Base-by-base conservation (phyloP, 495 filamentous ascomycete species). In the Trichoderma virens region DNA sequence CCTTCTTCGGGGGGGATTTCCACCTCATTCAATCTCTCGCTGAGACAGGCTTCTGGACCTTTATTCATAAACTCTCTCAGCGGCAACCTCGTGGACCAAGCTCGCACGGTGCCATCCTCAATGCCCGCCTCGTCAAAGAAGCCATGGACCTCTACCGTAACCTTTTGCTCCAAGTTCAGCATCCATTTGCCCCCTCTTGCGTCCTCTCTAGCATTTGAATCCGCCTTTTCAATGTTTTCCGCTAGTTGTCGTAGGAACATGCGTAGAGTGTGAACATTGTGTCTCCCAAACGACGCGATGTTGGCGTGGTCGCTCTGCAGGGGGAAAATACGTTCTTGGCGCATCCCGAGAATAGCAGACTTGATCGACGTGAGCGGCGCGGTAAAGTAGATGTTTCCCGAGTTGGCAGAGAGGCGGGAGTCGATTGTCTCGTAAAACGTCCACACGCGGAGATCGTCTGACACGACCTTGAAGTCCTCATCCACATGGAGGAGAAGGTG, bases 381-480 rank as follows among this genome's bases (percentile, higher is more conserved):
- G 43, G 80, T 80, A 64, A 79, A 78, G 65, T 78, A 75, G 11
- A 80, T 74, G 39, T 78, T 75, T 16, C 56, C 66, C 20, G 59
- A 27, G 35, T 68, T 28, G 23, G 84, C 77, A 5, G 79, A 79
- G 41, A 89, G 72, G 8, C 77, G 75, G 0, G 86, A 86, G 66
- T 90, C 87, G 3, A 81, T 70, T 0, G 83, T 88, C 69, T 89
- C 86, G 38, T 86, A 82, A 32, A 88, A 86, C 4, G 85, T 84
- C 82, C 85, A 88, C n/a, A 90, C 74, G 59, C 83, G 85, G 54
- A 88, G 76, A 61, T 88, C 86, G 41, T 82, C 80, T 2, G 84
- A 82, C 18, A 87, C 78, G 7, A 80, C 75, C 64, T 80, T 80
- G 68, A 89, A 90, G 28, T 79, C 73, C 13, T 82, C 79, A 16